Evolutionary conservation across 495 filamentous ascomycete species (phyloP), one percentile per base, ranked within the genome.

Genomic region (Penicillium angulare): DNA sequence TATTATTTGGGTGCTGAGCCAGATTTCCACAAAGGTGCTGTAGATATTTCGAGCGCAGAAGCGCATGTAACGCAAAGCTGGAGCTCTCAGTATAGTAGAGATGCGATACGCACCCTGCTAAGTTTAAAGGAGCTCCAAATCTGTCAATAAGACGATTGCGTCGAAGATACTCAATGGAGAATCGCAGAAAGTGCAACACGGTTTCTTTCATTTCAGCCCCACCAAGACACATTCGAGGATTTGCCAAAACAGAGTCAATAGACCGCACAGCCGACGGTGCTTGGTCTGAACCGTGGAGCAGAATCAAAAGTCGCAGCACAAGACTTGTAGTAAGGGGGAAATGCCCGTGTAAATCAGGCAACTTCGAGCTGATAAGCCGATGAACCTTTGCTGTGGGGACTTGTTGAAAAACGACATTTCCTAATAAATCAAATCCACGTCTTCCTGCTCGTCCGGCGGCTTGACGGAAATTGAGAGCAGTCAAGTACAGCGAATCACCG

Each of bases 141-240:
- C 71, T 49, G 17, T 76, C 80, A 18, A 92, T 71, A 1, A 92
- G 77, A 24, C 77, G 61, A 52, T 89, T 83, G 10, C 86, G 72
- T 23, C 86, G 78, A 6, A 90, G 78, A 55, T 90, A 91, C 49
- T 92, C 88, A 35, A 92, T 87, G 0, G 87, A 89, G 53, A 90
- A 91, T 9, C 88, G 75, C 7, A 92, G 64, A 60, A 90, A 86
- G 55, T 92, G 87, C 0, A 87, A 73, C 0, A 89, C 79, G 8
- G 85, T 82, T 48, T 82, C 78, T 50, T 82, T 82, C 39, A 76
- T 78, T 27, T 77, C 72, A 3, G 77, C 65, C 0, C 85, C 85
- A 27, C 86, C 87, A 7, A 91, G 69, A 53, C 82, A 89, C 4
- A 92, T 65, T 16, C 86, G 72, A 17, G 83, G 81, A 53, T 87